These are phyloP conservation scores for Primulina tabacum DNA, from an alignment of 257 asterid species.

Conservation along the genomic window DNA sequence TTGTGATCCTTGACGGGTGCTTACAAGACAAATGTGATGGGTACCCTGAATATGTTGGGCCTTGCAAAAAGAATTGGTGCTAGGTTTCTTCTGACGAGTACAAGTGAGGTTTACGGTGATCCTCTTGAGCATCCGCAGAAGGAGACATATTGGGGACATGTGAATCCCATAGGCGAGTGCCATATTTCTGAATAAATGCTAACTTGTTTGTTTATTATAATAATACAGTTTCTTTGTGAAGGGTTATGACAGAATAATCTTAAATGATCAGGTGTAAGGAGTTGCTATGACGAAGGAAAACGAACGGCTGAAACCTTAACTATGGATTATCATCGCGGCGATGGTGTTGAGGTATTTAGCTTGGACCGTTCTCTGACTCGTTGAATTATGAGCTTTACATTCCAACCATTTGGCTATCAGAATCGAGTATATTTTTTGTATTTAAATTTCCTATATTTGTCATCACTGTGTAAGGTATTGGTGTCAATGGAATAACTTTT, in stretches of 20 bases:
- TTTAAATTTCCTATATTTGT: background rate
- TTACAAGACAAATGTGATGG: slow-evolving; percentile 98
- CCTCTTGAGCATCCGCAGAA: slow-evolving; percentile 99
- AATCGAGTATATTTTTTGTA: background rate
- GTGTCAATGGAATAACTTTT: background rate
- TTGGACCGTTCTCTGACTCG: background rate
- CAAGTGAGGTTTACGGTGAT: slow-evolving; percentile 98
- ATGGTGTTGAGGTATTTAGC: slow-evolving; percentile 66
- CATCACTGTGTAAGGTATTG: background rate
- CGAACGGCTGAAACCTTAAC: slow-evolving; percentile 90
- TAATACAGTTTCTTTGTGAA: slow-evolving; percentile 16
- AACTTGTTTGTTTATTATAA: background rate
- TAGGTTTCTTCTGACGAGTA: slow-evolving; percentile 83
- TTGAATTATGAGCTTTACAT: background rate
- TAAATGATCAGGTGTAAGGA: slow-evolving; percentile 61
- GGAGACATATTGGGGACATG: slow-evolving; percentile 98
- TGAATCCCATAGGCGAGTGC: slow-evolving; percentile 80
- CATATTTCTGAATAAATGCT: background rate
- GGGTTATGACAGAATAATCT: slow-evolving; percentile 9
- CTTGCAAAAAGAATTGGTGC: slow-evolving; percentile 95
- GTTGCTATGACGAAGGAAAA: slow-evolving; percentile 97
- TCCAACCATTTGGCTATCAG: slow-evolving; percentile 1
- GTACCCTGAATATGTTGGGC: slow-evolving; percentile 95
- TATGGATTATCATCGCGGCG: slow-evolving; percentile 99
- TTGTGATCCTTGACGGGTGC: slow-evolving; percentile 59